Evolutionary conservation across 2,329 filamentous ascomycete genomes (phyloP).

Genomic region (Pseudocercospora pini-densiflorae): DNA sequence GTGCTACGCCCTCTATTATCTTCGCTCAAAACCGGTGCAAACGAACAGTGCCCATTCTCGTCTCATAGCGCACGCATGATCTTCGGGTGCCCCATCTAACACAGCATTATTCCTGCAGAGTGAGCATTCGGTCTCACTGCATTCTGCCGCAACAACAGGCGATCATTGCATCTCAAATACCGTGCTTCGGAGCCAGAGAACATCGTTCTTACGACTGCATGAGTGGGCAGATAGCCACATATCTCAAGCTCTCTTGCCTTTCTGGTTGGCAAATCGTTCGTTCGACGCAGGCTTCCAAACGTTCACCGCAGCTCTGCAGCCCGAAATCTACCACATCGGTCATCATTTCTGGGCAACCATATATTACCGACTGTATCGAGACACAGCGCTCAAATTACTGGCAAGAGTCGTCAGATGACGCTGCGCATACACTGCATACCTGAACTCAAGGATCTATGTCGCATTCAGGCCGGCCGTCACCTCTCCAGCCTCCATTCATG

Average conservation of each 20-base stretch:
- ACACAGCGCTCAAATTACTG: conserved; percentile 3
- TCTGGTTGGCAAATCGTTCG: conserved; percentile 12
- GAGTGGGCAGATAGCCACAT: conserved; percentile 22
- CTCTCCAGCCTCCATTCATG: conserved; percentile 46
- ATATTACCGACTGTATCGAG: not conserved
- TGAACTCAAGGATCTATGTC: conserved; percentile 32
- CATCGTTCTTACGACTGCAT: conserved; percentile 18
- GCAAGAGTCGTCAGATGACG: conserved; percentile 2
- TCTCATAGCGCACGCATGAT: conserved; percentile 27
- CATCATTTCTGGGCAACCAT: not conserved
- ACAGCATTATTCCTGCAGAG: conserved; percentile 23
- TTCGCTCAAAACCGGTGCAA: conserved; percentile 14
- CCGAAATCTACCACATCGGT: not conserved
- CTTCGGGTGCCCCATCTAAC: conserved; percentile 26
- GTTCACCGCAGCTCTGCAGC: conserved; percentile 9
- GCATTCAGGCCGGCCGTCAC: conserved; percentile 40
- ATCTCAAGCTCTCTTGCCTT: conserved; percentile 17
- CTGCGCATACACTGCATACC: not conserved
- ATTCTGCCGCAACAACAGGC: conserved; percentile 17
- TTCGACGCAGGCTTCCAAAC: conserved; percentile 14
- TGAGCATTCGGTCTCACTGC: conserved; percentile 24
- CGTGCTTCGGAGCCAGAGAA: conserved; percentile 22
- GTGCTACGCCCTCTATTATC: conserved; percentile 22
- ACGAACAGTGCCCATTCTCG: conserved; percentile 25
- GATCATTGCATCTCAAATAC: conserved; percentile 26